Conservation (phyloP, 176 grass and related monocot genomes). For the Pharus latifolius region DNA sequence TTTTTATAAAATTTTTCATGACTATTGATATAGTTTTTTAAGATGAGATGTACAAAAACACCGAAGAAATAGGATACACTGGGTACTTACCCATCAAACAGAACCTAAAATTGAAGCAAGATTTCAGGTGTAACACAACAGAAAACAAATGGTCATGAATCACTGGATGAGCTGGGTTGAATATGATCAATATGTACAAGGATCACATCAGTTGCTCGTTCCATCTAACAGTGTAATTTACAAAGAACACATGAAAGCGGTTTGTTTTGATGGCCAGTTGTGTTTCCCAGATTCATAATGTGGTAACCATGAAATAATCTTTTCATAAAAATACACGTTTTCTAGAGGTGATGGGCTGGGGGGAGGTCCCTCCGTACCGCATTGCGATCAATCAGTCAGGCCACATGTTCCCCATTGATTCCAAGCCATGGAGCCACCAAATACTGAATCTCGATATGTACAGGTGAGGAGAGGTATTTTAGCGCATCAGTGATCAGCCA, state of each 20-base stretch:
- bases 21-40: no score
- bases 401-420: not conserved
- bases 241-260: not conserved
- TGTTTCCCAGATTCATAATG: not conserved
- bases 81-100: no score
- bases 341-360: not conserved
- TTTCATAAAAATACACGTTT: not conserved
- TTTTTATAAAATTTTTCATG: no score
- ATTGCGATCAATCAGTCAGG: no score
- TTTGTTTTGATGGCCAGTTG: not conserved
- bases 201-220: not conserved
- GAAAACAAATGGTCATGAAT: not conserved
- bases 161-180: slow-evolving; percentile 2
- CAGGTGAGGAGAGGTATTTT: not conserved
- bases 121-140: not conserved
- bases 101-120: not conserved
- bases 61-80: no score
- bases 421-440: not conserved
- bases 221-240: not conserved
- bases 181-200: not conserved
- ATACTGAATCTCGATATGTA: slow-evolving; percentile 30
- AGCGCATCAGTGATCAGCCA: slow-evolving; percentile 24
- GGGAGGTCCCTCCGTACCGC: no score
- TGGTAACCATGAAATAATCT: not conserved
- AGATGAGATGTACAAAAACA: no score